phyloP scores from a whole-genome alignment of 73 alveolate species.

The Stentor coeruleus region DNA sequence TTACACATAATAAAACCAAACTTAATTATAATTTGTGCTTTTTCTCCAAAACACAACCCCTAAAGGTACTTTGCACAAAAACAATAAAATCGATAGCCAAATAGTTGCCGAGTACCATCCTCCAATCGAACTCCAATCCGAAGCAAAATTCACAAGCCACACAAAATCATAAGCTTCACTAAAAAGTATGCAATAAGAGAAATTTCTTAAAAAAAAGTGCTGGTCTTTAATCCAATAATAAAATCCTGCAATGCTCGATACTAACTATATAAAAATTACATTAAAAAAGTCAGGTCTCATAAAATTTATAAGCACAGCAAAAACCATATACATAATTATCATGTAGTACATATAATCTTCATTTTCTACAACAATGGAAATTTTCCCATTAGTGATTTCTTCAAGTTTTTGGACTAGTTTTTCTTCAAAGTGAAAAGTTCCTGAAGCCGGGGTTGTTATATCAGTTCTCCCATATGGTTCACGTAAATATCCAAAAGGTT shows the following conservation, averaged over 20 bases:
- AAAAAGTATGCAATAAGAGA: not conserved
- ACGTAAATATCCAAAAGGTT: conserved; percentile 50
- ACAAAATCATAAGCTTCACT: not conserved
- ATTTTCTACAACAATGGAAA: not conserved
- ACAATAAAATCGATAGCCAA: not conserved
- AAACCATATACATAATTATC: not conserved
- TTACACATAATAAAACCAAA: too few relatives aligned
- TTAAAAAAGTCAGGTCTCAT: conserved; percentile 24
- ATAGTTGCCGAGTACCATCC: not conserved
- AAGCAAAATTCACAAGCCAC: not conserved
- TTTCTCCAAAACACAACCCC: not conserved
- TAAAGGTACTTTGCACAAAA: not conserved
- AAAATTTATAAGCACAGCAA: not conserved
- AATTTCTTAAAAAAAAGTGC: not conserved
- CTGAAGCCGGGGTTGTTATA: conserved; percentile 8
- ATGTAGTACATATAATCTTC: not conserved
- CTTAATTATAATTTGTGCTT: not conserved
- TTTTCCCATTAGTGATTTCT: not conserved
- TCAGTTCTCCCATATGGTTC: not conserved
- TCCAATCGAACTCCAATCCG: not conserved
- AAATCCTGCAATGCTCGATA: not conserved
- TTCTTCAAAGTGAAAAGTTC: not conserved
- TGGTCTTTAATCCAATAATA: not conserved
- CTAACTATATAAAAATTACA: not conserved
- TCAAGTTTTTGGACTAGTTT: not conserved